These are phyloP conservation scores for Bothriochloa decipiens DNA, from an alignment of 176 grass and related monocot species.

Conservation along the genomic window DNA sequence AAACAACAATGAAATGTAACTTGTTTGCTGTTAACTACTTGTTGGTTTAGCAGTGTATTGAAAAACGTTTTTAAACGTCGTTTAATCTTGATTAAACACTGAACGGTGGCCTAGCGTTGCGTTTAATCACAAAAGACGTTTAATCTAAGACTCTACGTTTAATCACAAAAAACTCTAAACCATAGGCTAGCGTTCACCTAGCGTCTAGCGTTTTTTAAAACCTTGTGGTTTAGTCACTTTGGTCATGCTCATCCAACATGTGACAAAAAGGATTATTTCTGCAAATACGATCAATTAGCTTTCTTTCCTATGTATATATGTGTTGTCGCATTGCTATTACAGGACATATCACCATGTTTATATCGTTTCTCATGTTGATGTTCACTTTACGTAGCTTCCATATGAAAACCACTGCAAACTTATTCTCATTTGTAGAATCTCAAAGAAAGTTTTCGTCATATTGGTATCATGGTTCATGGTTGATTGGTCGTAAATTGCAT, in stretches of 20 bases:
- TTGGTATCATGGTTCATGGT: neutral
- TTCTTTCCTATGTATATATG: slow-evolving; percentile 5
- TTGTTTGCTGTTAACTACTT: neutral
- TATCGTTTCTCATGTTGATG: slow-evolving; percentile 12
- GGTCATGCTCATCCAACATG: neutral
- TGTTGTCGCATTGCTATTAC: neutral
- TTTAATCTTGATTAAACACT: no score
- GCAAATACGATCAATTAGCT: neutral
- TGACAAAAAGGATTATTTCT: neutral
- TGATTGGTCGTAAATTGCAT: neutral
- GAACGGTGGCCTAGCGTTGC: no score
- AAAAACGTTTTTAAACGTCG: no score
- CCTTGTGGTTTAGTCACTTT: neutral
- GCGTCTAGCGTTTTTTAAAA: no score
- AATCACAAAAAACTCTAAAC: no score
- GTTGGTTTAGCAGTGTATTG: no score
- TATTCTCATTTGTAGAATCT: neutral
- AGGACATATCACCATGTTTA: neutral
- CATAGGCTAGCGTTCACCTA: no score
- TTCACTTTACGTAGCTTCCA: slow-evolving; percentile 11
- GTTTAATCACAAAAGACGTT: no score
- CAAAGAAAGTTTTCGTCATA: neutral
- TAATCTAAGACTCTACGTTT: no score
- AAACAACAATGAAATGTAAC: slow-evolving; percentile 10
- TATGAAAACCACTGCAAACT: slow-evolving; percentile 5